Percentiles rank a stretch among this genome's conserved stretches.
Conservation (phyloP, 352 stramenopile species). For the Phytophthora idaei region DNA sequence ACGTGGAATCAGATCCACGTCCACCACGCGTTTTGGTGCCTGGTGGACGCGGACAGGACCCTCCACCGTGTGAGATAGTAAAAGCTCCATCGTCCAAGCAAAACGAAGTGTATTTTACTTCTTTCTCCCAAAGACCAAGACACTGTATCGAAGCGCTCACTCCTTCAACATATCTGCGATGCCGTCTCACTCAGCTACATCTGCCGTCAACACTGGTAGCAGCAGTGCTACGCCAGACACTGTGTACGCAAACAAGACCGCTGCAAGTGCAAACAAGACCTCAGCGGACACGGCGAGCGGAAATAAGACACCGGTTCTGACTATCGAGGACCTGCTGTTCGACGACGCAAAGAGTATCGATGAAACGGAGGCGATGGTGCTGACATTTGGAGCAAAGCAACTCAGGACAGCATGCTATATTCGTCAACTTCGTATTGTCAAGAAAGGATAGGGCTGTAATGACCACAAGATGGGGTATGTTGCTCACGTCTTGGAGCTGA, state of each 20-base stretch:
- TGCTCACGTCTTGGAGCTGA: constrained; percentile 2
- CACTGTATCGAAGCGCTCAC: no score
- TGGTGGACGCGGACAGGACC: not conserved
- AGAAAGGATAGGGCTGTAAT: constrained; percentile 4
- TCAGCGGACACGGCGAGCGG: not conserved
- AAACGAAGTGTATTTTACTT: no score
- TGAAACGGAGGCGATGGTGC: not conserved
- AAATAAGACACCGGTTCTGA: not conserved
- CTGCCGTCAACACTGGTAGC: no score
- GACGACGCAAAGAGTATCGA: not conserved
- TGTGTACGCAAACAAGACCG: no score
- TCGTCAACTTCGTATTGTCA: constrained; percentile 11
- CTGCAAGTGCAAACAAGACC: no score
- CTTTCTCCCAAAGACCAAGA: no score
- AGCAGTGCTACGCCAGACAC: no score
- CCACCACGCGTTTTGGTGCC: not conserved
- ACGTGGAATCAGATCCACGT: not conserved
- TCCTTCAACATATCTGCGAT: no score
- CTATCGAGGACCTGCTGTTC: not conserved
- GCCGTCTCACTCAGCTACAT: no score
- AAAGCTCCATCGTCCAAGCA: no score
- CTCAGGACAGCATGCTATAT: constrained; percentile 3
- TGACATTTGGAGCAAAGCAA: constrained; percentile 4
- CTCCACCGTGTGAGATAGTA: no score
- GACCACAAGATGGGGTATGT: constrained; percentile 14